Base-by-base conservation (phyloP, 306 rosid species). In the Hippophae rhamnoides region DNA sequence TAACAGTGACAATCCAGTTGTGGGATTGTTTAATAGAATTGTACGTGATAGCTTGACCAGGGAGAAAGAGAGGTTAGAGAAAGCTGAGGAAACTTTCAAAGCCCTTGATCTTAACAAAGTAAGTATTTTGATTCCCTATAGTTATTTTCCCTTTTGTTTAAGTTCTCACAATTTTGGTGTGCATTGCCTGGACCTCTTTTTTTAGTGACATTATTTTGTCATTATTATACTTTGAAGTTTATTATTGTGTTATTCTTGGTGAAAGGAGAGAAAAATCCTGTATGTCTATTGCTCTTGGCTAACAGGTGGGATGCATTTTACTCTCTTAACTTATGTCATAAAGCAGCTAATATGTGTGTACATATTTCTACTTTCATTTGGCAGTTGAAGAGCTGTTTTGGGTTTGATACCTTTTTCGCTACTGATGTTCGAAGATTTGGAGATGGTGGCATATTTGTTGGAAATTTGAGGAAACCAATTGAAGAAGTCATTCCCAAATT, bases 391-490 rank as follows among this genome's bases (percentile, higher is more conserved):
- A 81, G 77, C 75, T 90, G 95, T 63, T 87, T 90, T 56, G 95
- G 97, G 13, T 90, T 90, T 66, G 89, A 90, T 57, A 77, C 95
- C 3, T 87, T 90, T 73, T 90, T 90, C 5, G 84, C 95, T 0
- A 90, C 89, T 13, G 97, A 90, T 77, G 94, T 87, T 63, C 83
- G 97, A 57, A 85, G 97, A 69, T 87, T 90, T 58, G 95, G 97
- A 54, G 97, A 90, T 71, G 97, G 97, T 26, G 95, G 97, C 56
- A 90, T 90, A 61, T 90, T 90, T 67, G 54, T 87, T 44, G 97
- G 97, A 54, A 90, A 90, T 66, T 70, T 87, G 77, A 87, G 97
- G 81, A 84, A 41, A 74, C 97, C 97, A 31, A 78, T 90, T 58
- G 90, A 90, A 47, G 95, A 87, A 48, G 97, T 77, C 45, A 74